Evolutionary conservation across 75 land plant species (phyloP), one percentile per base, ranked within the genome.

Genomic region (Pinus albicaulis): DNA sequence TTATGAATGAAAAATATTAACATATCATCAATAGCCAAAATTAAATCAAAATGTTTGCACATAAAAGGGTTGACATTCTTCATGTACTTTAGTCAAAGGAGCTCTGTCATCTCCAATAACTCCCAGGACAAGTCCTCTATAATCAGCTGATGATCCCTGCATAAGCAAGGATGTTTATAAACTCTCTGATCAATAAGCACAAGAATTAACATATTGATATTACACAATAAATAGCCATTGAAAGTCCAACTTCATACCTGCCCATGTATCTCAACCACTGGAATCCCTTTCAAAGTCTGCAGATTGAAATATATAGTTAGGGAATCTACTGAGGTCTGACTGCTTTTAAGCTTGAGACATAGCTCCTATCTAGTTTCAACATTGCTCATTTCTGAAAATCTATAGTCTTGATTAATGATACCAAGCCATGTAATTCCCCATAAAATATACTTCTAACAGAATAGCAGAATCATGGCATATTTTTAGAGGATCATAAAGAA

Each of bases 221-320:
- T 14, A 55, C 36, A 44, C 53, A 36, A 38, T 26, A 65, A 19
- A 22, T 44, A 28, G 15, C 16, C 41, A 28, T 12, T 22, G 25
- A 57, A n/a, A 55, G 23, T 57, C 36, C 26, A 28, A 57, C 22
- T 28, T 15, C 80, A 15, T 57, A 85, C 86, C 84, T 85, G 86
- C 44, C 86, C 86, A 78, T 85, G 86, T 59, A 85, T 85, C 77
- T 85, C 86, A 48, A 85, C 59, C 28, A 85, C 84, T 64, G 86
- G 86, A 23, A 55, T 82, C 10, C 86, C 86, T 61, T 82, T 77
- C 80, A 73, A 22, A 77, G 84, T 81, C 86, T 85, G 62, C 76
- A 61, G 34, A 24, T 61, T 61, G 28, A 61, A 61, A 61, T 13
- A 0, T 61, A 60, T 61, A 24, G 64, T 61, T 3, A 61, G 64